A percentile compares a stretch with the other conserved stretches of the same genome.
Conservation (phyloP, 495 filamentous ascomycete species). For the Venustampulla echinocandica region DNA sequence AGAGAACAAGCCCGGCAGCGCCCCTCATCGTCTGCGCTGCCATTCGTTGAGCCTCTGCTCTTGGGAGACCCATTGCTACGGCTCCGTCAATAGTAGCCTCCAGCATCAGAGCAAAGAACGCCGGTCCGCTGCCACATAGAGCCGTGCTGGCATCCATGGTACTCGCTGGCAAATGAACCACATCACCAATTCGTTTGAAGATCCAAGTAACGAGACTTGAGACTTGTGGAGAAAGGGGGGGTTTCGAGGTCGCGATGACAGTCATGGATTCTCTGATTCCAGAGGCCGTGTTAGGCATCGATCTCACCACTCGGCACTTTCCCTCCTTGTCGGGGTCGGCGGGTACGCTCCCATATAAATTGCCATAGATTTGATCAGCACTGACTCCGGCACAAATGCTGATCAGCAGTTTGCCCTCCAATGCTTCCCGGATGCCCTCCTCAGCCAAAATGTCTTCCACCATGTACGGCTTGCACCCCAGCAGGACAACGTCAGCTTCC, state of each 20-base stretch:
- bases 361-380: conserved; percentile 49
- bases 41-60: conserved; percentile 70
- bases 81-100: conserved; percentile 72
- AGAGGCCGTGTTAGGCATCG: conserved; percentile 69
- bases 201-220: conserved; percentile 63
- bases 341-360: conserved; percentile 41
- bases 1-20: conserved; percentile 61
- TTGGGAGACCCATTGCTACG: conserved; percentile 71
- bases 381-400: conserved; percentile 78
- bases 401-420: conserved; percentile 72
- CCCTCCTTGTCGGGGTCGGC: conserved; percentile 26
- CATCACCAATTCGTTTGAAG: conserved; percentile 46
- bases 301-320: conserved; percentile 56
- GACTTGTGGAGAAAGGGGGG: conserved; percentile 44
- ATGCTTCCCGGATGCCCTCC: conserved; percentile 56
- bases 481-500: conserved; percentile 38
- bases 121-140: conserved; percentile 69
- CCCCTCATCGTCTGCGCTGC: conserved; percentile 72
- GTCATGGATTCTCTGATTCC: conserved; percentile 74
- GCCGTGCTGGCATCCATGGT: conserved; percentile 68
- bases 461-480: conserved; percentile 75
- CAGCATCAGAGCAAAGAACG: conserved; percentile 69
- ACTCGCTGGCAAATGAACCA: conserved; percentile 19
- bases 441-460: conserved; percentile 53
- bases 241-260: conserved; percentile 54